Evolutionary conservation across 202 grass and related monocot species (phyloP).

Genomic region (Panicum virgatum): DNA sequence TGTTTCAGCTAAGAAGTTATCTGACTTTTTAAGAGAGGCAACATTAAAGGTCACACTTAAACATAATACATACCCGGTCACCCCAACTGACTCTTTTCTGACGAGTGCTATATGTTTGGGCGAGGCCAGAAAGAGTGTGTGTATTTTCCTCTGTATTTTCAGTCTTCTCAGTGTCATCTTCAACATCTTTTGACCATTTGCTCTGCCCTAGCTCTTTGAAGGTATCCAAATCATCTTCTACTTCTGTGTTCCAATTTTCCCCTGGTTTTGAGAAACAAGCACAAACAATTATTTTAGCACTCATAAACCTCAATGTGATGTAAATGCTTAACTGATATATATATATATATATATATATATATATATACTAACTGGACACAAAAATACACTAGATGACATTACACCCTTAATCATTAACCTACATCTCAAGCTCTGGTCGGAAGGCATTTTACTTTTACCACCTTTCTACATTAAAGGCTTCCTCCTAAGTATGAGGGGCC

Average conservation of each 20-base stretch:
- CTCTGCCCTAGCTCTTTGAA: constrained; percentile 78
- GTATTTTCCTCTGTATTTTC: constrained; percentile 42
- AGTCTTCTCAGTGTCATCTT: constrained; percentile 63
- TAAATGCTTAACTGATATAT: constrained; percentile 2
- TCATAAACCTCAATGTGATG: not conserved
- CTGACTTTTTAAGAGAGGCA: constrained; percentile 1
- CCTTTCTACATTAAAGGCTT: too few relatives aligned
- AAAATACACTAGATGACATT: constrained; percentile 12
- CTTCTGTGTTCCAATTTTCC: constrained; percentile 64
- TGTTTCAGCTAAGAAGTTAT: constrained; percentile 8
- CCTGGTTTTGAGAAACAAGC: constrained; percentile 37
- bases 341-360: too few relatives aligned
- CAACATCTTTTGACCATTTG: constrained; percentile 96
- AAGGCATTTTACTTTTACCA: too few relatives aligned
- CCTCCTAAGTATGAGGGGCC: too few relatives aligned
- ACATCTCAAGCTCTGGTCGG: too few relatives aligned
- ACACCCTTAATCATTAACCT: too few relatives aligned
- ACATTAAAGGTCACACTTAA: constrained; percentile 13
- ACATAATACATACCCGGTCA: constrained; percentile 67
- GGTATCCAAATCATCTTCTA: constrained; percentile 55
- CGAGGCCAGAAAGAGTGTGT: constrained; percentile 69
- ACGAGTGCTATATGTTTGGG: constrained; percentile 52
- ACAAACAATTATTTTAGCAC: constrained; percentile 33
- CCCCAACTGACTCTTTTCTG: constrained; percentile 83
- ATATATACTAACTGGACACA: not conserved